Base-by-base conservation (phyloP, 805 yeast species). In the Debaryomyces prosopidis region DNA sequence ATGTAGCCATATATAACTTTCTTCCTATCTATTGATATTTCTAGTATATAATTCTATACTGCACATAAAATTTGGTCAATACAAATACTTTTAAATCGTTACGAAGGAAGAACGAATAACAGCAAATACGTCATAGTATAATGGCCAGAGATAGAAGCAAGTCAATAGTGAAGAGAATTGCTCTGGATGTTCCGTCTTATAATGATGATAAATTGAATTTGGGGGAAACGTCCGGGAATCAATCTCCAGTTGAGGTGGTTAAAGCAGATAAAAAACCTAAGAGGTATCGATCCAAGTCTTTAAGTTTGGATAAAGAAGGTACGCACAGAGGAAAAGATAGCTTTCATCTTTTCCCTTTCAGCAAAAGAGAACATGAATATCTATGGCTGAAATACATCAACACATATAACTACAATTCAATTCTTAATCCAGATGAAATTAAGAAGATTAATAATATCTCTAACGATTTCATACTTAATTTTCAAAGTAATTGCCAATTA, bases 91-190 rank as follows among this genome's bases (percentile, higher is more conserved):
- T 23, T 23, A 3, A 23, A 23, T 7, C 26, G 9, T 23, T 3
- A 23, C 26, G 5, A 7, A 23, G 6, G 26, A 23, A 23, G 26
- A 23, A 23, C 10, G 9, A 7, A 23, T 23, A 7, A 10, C 26
- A 23, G 26, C 9, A 7, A 23, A 23, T 10, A 23, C 26, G 6
- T 23, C 3, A 23, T 14, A 2, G 5, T 14, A 42, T 18, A 20
- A 71, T 71, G 76, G 49, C 68, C 40, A 65, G 82, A 48, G 70
- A 74, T 6, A 69, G 89, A 56, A 74, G 84, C 44, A 76, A 78
- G 47, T 84, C 90, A 2, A 76, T 83, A 48, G 89, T 84, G 1
- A 81, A 81, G 41, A 64, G 69, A 26, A 82, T 84, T 39, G 89
- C 89, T 0, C 62, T 74, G 36, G 79, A 76, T 30, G 71, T 75